Base-by-base conservation (phyloP, 345 rosid species). In the Physaria fendleri region DNA sequence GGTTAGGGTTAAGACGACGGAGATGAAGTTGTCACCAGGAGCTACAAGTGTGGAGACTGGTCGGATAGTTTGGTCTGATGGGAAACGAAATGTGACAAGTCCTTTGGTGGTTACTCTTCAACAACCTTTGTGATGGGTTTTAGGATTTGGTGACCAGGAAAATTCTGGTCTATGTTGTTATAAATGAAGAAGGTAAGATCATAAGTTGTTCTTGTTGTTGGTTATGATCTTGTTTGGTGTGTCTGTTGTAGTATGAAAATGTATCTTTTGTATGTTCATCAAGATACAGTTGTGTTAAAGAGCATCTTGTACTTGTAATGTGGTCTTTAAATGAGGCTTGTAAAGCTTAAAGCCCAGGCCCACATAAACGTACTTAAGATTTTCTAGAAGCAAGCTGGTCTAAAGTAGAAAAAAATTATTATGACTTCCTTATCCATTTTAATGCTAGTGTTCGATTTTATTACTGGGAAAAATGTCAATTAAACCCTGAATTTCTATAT, bases 51-150 rank as follows among this genome's bases (percentile, higher is more conserved):
- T 74, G 54, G 79, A 75, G 75, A 82, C 81, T 32, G 99, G 96
- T 45, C 74, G 86, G 8, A 65, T 93, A 32, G 69, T 77, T 4
- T 90, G 97, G 99, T 83, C 92, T 3, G 95, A 93, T 10, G 96
- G 87, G 46, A 85, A 82, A 77, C 95, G 81, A 50, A 63, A 59
- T 58, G 95, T 87, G 40, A 81, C 84, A 4, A 93, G 96, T 68
- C 95, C 96, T 13, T 56, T 93, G 48, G 78, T 87, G 10, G 88
- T 87, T 46, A 88, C 99, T 61, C 71, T 93, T 85, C 99, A 93
- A 76, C 97, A 88, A 56, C 94, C 97, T 72, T 65, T 93, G 45
- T 88, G 77, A 73, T 37, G 51, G 38, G 63, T 13, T 38, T 69
- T 37, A 62, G 68, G 63, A 16, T 45, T 45, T 61, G 5, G 40